Base-by-base conservation (phyloP, 2,329 filamentous ascomycete genomes). In the Xylariaceae sp. region DNA sequence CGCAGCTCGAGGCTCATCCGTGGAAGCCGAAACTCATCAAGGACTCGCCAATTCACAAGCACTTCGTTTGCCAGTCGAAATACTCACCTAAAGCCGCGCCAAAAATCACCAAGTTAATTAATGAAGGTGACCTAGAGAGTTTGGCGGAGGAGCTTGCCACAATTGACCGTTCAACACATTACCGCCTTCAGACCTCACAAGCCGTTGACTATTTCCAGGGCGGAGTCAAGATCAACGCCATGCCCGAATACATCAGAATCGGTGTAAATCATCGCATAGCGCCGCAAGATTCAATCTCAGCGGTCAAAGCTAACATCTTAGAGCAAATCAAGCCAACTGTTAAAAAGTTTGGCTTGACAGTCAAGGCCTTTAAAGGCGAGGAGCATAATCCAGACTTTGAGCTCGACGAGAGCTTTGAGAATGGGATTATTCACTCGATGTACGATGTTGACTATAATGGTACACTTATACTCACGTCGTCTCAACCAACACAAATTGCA, bases 231-330 rank as follows among this genome's bases (percentile, higher is more conserved):
- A 79, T 81, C 61, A 86, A 86, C 55, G 83, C 83, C 2, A 75
- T 86, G 34, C 83, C 83, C 0, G 82, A 85, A 68, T 79, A 78
- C 40, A 77, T 82, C 40, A 77, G 72, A 3, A 76, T 81, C 0
- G 75, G 78, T 1, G 76, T 85, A 33, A 85, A 86, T 65, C 82
- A 85, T 71, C 82, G 83, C 6, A 77, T 85, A 36, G 82, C 82
- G n/a, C 75, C 82, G 14, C 81, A 83, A 58, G 77, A 83, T 62
- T 77, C 76, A 2, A 77, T 80, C 3, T 68, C 78, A 14, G 68
- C 74, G 21, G 73, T 83, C 5, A 78, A 76, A 55, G 67, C 73
- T 23, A 80, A 81, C 28, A 73, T 83, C 6, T 61, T 79, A 4
- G 66, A 76, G n/a, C 71, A 82, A 39, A 74, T 81, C 40, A 59